Conservation (phyloP, 306 rosid species). For the Albizia julibrissin region DNA sequence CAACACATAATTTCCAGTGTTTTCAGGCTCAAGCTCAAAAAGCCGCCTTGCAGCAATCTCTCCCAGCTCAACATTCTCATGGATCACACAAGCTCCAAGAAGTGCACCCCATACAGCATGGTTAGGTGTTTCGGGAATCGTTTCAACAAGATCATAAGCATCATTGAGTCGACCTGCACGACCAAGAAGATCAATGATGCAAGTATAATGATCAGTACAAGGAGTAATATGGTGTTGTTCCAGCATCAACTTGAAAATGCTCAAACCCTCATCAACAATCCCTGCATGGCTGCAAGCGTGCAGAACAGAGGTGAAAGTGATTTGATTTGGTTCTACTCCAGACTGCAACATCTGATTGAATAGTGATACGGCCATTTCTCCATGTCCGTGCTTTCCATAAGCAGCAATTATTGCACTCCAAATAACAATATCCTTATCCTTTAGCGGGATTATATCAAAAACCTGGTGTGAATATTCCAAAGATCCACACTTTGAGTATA, state of each 20-base stretch:
- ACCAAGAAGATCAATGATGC: conserved; percentile 86
- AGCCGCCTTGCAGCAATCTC: conserved; percentile 71
- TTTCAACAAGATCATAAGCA: conserved; percentile 64
- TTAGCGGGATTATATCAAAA: conserved; percentile 53
- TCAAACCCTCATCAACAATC: conserved; percentile 79
- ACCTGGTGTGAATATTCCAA: conserved; percentile 61
- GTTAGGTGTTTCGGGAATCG: conserved; percentile 62
- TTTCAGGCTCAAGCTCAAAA: conserved; percentile 77
- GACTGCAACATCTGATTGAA: conserved; percentile 78
- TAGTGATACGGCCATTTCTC: conserved; percentile 67
- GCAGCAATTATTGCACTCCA: conserved; percentile 81
- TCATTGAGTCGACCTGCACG: conserved; percentile 78
- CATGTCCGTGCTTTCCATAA: conserved; percentile 79
- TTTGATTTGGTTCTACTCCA: conserved; percentile 70
- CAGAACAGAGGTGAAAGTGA: conserved; percentile 77
- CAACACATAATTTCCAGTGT: conserved; percentile 76
- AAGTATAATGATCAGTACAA: conserved; percentile 70
- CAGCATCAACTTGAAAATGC: conserved; percentile 61
- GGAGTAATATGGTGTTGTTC: conserved; percentile 49
- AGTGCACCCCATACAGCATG: conserved; percentile 85
- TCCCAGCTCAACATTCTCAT: conserved; percentile 81
- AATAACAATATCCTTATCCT: conserved; percentile 61
- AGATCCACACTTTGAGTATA: conserved; percentile 75
- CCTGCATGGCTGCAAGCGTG: conserved; percentile 95
- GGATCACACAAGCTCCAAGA: conserved; percentile 85